These are phyloP conservation scores for Geotrichum restrictum DNA, from an alignment of 1,139 yeast species.

Conservation along the genomic window DNA sequence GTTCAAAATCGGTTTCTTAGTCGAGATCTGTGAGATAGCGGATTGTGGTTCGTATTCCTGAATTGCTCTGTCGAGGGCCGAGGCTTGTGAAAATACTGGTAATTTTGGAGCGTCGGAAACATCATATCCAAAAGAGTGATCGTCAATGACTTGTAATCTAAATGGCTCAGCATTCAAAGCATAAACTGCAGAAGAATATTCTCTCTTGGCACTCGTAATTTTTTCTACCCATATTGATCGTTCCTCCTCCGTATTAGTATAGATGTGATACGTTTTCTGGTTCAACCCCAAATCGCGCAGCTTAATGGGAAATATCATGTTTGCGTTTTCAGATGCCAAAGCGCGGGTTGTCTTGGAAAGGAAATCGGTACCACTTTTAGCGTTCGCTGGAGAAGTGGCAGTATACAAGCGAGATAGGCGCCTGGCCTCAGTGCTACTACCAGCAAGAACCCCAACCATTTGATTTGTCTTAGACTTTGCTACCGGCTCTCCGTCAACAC, in stretches of 20 bases:
- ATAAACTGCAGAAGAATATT: conserved; percentile 45
- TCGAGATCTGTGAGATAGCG: conserved; percentile 11
- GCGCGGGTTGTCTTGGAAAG: conserved; percentile 4
- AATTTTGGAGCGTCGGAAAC: conserved; percentile 53
- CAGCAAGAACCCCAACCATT: conserved; percentile 25
- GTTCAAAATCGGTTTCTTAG: conserved; percentile 29
- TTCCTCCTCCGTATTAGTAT: conserved; percentile 45
- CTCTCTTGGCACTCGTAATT: conserved; percentile 53
- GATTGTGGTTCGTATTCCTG: conserved; percentile 27
- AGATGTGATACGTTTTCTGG: conserved; percentile 52
- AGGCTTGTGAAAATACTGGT: conserved; percentile 60
- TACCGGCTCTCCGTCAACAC: conserved; percentile 37
- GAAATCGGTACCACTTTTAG: conserved; percentile 4
- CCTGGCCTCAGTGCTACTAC: conserved; percentile 17
- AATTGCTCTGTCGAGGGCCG: conserved; percentile 56
- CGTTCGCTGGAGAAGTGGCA: conserved; percentile 11
- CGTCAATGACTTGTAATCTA: conserved; percentile 50
- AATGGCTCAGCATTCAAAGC: conserved; percentile 53
- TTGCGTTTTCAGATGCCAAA: conserved; percentile 27
- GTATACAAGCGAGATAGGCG: conserved; percentile 17
- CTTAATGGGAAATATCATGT: conserved; percentile 45
- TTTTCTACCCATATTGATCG: conserved; percentile 51
- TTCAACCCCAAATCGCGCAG: conserved; percentile 46
- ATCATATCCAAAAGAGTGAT: conserved; percentile 64
- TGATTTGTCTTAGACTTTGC: conserved; percentile 33